phyloP scores from a whole-genome alignment of 2,329 filamentous ascomycete genomes.

The Penicillium griseofulvum region DNA sequence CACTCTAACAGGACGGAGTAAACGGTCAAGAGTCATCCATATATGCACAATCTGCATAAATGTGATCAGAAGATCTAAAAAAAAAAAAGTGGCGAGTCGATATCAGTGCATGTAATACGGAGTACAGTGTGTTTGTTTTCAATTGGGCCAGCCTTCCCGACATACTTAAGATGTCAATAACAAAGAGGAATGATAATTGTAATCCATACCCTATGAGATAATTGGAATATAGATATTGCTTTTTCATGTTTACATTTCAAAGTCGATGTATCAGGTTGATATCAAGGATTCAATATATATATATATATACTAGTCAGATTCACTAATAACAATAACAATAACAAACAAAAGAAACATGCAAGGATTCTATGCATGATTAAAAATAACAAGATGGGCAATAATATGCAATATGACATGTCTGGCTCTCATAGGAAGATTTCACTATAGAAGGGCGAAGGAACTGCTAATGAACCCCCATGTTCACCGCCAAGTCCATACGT shows the following conservation, averaged over 20 bases:
- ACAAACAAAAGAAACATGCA: conserved; percentile 1
- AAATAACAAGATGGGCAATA: background rate
- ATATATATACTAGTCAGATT: background rate
- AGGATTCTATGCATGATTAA: background rate
- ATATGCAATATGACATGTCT: conserved; percentile 10
- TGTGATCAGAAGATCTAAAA: background rate
- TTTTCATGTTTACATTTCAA: background rate
- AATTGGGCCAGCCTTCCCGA: background rate
- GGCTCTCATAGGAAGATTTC: background rate
- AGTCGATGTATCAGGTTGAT: background rate
- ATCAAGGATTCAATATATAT: background rate
- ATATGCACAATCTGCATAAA: conserved; percentile 1
- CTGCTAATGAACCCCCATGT: conserved; percentile 11
- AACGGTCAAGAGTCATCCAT: background rate
- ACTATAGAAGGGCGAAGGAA: conserved; percentile 1
- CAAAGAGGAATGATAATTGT: background rate
- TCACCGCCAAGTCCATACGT: conserved; percentile 26
- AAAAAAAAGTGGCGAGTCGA: background rate
- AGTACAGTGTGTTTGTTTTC: background rate
- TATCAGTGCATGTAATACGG: background rate
- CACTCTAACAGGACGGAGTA: background rate
- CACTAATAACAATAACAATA: background rate
- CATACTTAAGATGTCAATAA: background rate
- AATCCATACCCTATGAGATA: background rate
- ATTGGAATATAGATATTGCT: background rate